Conservation (phyloP, 2,329 filamentous ascomycete genomes). For the Colletotrichum orchidophilum region DNA sequence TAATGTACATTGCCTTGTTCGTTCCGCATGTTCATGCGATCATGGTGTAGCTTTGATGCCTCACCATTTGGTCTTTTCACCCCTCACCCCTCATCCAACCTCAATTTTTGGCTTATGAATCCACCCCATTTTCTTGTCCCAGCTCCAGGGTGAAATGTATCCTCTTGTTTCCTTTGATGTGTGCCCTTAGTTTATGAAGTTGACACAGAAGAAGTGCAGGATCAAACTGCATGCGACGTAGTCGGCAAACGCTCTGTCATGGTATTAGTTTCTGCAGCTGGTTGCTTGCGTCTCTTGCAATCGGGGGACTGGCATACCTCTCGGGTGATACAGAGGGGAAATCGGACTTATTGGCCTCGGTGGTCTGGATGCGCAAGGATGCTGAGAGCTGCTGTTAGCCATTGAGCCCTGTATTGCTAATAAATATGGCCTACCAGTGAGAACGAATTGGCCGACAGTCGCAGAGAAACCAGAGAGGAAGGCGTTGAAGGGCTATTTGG, state of each 20-base stretch:
- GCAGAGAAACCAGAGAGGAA: constrained; percentile 96
- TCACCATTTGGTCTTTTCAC: not conserved
- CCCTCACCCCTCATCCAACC: not conserved
- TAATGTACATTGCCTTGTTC: constrained; percentile 31
- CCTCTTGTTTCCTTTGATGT: constrained; percentile 18
- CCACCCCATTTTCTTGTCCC: not conserved
- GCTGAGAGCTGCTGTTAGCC: constrained; percentile 49
- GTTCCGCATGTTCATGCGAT: not conserved
- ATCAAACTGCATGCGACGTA: constrained; percentile 95
- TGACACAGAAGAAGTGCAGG: constrained; percentile 98
- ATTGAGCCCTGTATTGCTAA: not conserved
- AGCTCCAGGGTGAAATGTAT: not conserved
- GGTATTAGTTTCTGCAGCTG: constrained; percentile 31
- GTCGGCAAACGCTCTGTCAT: constrained; percentile 87
- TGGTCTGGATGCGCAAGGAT: constrained; percentile 90
- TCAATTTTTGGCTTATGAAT: not conserved
- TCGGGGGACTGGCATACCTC: constrained; percentile 65
- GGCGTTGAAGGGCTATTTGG: constrained; percentile 91
- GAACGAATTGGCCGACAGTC: constrained; percentile 96
- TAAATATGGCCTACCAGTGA: constrained; percentile 74
- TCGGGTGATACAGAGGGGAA: constrained; percentile 83
- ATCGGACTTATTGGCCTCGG: constrained; percentile 80
- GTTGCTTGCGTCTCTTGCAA: not conserved
- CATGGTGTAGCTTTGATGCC: not conserved
- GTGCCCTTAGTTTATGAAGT: constrained; percentile 90